Evolutionary conservation across 2,329 filamentous ascomycete genomes (phyloP), one percentile per base, ranked within the genome.

Genomic region (Daldinia sp.): DNA sequence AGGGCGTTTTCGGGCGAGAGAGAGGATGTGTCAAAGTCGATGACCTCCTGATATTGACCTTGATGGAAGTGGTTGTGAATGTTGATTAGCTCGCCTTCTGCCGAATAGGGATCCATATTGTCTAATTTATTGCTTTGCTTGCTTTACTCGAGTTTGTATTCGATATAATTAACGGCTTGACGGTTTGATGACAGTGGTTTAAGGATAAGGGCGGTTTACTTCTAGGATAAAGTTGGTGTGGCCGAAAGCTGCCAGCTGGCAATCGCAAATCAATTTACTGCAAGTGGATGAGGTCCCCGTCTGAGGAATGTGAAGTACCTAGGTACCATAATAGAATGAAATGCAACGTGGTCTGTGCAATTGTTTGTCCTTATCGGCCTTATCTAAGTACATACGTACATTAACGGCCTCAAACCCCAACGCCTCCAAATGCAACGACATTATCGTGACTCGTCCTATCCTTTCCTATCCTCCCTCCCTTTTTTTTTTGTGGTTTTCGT

Each of bases 1-100:
- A 94, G 85, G 53, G 86, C 85, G 82, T 98, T 98, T 76, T 92
- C 89, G 71, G 90, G 74, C 50, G 93, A 96, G 77, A 98, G 91
- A 67, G 90, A 85, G 5, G 91, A 89, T 48, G 90, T 91, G 81
- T 97, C 92, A 82, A 94, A 97, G 83, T 96, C 91, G 81, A 97
- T 81, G 71, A 97, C 94, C 78, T 91, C 86, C 78, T 93, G 88
- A 86, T 93, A 97, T 85, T 97, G 94, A 78, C 93, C 94, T 80
- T 91, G 88, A 80, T 91, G 87, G 82, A 91, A 92, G 81, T 88
- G 81, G 81, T 88, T 91, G 83, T 91, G 88, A 72, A 92, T 87
- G 82, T 90, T 91, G 79, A 92, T 87, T 75, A 92, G 82, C 83
- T 92, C 90, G 82, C 89, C 89, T 81, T 92, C 89, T 72, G 89